Evolutionary conservation across 441 rosid genomes (phyloP), one percentile per base, ranked within the genome.

Genomic region (Eutrema salsugineum): DNA sequence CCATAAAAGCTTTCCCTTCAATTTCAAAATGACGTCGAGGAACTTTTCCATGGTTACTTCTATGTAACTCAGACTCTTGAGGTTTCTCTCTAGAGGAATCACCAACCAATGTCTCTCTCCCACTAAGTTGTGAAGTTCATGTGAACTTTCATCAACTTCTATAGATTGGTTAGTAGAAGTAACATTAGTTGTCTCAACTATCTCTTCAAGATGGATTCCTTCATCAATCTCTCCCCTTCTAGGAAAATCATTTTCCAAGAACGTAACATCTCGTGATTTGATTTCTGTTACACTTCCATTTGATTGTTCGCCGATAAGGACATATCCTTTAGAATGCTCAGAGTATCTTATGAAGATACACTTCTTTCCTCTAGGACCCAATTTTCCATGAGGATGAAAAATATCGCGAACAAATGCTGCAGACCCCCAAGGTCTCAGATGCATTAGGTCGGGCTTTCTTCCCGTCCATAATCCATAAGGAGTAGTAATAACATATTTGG

Each of bases 1-100:
- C 56, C 71, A 64, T 72, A 6, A 72, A 61, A n/a, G 66, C 39
- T 39, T 71, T 16, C 11, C 63, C 61, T 35, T 71, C 53, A 0
- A 73, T 73, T 1, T 73, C 66, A 47, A 55, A 65, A 36, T 20
- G n/a, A 46, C 51, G 11, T 10, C 24, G 19, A 15, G 60, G 60
- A 3, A 36, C 6, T 4, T 14, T 54, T 3, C 43, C 64, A 33
- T 51, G 27, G 5, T 47, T 4, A 27, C 71, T 65, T 27, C 38
- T 63, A 42, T 38, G 35, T 5, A 71, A 5, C 1, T 40, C 36
- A 40, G 0, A 17, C 15, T 20, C 22, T 8, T 56, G 12, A 14
- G 44, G 43, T 30, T 43, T 8, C 14, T 8, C 17, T 39, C 54
- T 47, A 63, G 43, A n/a, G n/a, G n/a, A n/a, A n/a, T n/a, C n/a